Conservation (phyloP, 495 filamentous ascomycete genomes). For the Aspergillus homomorphus region DNA sequence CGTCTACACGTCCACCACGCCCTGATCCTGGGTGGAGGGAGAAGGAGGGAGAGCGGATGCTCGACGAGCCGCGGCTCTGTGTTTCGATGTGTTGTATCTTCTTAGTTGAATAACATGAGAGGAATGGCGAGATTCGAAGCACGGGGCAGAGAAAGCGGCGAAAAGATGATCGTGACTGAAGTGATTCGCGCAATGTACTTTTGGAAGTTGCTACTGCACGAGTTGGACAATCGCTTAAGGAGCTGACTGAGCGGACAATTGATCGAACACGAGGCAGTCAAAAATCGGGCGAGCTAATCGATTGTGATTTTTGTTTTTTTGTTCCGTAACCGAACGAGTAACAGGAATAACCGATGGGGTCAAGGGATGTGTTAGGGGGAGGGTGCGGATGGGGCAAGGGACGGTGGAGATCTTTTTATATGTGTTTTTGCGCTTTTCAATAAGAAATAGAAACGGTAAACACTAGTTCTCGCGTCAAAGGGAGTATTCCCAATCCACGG, state of each 20-base stretch:
- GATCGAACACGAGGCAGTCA: constrained; percentile 11
- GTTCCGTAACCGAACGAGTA: neutral
- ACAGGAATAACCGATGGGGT: neutral
- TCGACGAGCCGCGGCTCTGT: constrained; percentile 45
- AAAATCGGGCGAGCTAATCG: neutral
- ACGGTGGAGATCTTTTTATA: constrained; percentile 10
- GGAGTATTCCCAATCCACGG: constrained; percentile 26
- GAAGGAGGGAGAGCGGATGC: constrained; percentile 35
- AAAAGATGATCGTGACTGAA: constrained; percentile 23
- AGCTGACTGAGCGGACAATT: constrained; percentile 6
- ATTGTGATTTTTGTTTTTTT: constrained; percentile 4
- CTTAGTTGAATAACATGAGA: constrained; percentile 46
- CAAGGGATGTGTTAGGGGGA: constrained; percentile 1
- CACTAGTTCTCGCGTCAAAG: constrained; percentile 28
- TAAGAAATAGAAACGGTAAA: constrained; percentile 20
- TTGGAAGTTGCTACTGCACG: neutral
- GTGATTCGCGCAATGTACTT: constrained; percentile 8
- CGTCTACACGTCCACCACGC: constrained; percentile 46
- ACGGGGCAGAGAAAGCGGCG: constrained; percentile 23
- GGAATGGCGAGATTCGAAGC: constrained; percentile 27
- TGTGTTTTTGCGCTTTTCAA: constrained; percentile 4
- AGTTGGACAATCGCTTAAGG: constrained; percentile 5
- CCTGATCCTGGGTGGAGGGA: constrained; percentile 36
- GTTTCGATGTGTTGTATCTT: constrained; percentile 30
- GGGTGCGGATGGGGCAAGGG: constrained; percentile 6